phyloP scores from a whole-genome alignment of 768 basidiomycete species.

The Fomitopsis pulvina region DNA sequence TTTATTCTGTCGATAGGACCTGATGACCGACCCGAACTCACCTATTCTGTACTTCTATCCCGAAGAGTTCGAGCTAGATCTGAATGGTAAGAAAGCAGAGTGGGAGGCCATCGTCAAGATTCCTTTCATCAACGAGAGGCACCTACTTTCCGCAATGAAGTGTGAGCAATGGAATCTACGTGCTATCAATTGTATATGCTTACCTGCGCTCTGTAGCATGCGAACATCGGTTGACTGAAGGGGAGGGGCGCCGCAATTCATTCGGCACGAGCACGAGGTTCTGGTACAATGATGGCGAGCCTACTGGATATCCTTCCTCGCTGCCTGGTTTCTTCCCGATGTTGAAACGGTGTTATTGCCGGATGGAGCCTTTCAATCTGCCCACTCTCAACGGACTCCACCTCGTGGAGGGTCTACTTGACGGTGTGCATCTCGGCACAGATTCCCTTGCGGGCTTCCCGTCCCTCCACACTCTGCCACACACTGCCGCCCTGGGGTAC shows the following conservation, averaged over 20 bases:
- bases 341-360: constrained; percentile 71
- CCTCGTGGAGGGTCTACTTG: constrained; percentile 78
- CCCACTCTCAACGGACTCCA: constrained; percentile 84
- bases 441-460: constrained; percentile 94
- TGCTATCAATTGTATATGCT: background rate
- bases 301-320: constrained; percentile 81
- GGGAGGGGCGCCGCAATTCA: constrained; percentile 70
- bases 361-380: constrained; percentile 78
- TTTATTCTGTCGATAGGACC: constrained; percentile 46
- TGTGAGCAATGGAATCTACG: constrained; percentile 36
- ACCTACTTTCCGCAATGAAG: constrained; percentile 78
- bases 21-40: constrained; percentile 82
- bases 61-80: constrained; percentile 79
- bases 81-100: constrained; percentile 97
- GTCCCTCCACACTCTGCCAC: constrained; percentile 83
- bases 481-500: constrained; percentile 66
- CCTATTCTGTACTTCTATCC: constrained; percentile 96
- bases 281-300: constrained; percentile 53
- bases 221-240: constrained; percentile 68
- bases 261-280: constrained; percentile 82
- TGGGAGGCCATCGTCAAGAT: constrained; percentile 99
- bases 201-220: constrained; percentile 41
- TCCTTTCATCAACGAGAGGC: constrained; percentile 85
- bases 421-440: constrained; percentile 82
- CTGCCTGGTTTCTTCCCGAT: constrained; percentile 94